A percentile compares a stretch with the other conserved stretches of the same genome.
Evolutionary conservation across 495 filamentous ascomycete genomes (phyloP).

Genomic region (Aspergillus sclerotiicarbonarius): DNA sequence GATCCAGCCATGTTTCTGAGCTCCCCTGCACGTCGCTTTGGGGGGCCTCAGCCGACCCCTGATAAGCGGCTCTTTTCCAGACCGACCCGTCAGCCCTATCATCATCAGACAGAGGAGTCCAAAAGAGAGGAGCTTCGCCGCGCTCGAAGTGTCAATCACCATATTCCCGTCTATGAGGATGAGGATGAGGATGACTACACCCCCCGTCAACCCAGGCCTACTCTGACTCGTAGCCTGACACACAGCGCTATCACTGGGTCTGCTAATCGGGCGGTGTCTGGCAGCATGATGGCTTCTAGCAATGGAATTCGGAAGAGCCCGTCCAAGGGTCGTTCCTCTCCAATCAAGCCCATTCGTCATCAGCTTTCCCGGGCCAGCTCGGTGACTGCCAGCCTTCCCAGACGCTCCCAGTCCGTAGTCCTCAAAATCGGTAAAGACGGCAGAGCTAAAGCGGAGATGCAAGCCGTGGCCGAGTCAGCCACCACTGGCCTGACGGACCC

Average conservation of each 20-base stretch:
- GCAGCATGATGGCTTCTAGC: conserved; percentile 34
- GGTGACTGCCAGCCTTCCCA: conserved; percentile 28
- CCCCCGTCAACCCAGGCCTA: conserved; percentile 47
- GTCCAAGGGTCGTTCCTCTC: conserved; percentile 43
- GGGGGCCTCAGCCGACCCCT: conserved; percentile 39
- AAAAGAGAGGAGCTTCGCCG: conserved; percentile 52
- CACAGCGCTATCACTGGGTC: conserved; percentile 34
- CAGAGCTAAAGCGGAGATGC: conserved; percentile 68
- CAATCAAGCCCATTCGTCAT: conserved; percentile 36
- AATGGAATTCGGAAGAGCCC: conserved; percentile 46
- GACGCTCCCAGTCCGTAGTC: conserved; percentile 51
- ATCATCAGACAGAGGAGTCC: conserved; percentile 57
- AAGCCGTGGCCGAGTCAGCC: conserved; percentile 48
- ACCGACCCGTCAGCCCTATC: conserved; percentile 51
- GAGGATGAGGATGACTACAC: conserved; percentile 44
- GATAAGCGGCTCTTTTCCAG: conserved; percentile 33
- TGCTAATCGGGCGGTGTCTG: conserved; percentile 26
- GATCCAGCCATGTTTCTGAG: conserved; percentile 59
- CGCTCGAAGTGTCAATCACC: conserved; percentile 23
- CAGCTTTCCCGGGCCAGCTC: conserved; percentile 34
- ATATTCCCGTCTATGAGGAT: conserved; percentile 31
- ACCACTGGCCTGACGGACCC: conserved; percentile 43
- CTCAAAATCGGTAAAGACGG: conserved; percentile 72
- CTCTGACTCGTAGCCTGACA: conserved; percentile 60
- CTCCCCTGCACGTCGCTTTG: conserved; percentile 48